Conservation (phyloP, 495 filamentous ascomycete genomes). For the Lichina pygmaea region DNA sequence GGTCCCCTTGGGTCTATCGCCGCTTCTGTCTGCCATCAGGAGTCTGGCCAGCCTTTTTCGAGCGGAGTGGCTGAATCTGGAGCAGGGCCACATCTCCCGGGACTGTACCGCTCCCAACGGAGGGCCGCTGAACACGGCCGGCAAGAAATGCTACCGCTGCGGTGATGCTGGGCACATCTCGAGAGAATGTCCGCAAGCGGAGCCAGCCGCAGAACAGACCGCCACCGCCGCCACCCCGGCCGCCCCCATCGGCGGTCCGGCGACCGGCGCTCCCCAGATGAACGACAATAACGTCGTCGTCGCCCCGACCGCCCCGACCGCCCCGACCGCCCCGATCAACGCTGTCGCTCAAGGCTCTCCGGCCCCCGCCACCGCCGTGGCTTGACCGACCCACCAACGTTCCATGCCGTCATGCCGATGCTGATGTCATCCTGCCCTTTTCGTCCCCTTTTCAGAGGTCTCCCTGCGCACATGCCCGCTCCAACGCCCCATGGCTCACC, state of each 20-base stretch:
- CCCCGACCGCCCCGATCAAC: conserved; percentile 8
- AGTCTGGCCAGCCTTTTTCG: not conserved
- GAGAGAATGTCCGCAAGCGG: conserved; percentile 57
- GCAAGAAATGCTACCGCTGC: conserved; percentile 98
- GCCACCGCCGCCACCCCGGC: too few species aligned
- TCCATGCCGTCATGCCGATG: too few species aligned
- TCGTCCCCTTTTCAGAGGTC: too few species aligned
- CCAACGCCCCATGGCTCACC: too few species aligned
- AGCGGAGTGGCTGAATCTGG: not conserved
- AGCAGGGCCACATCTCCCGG: conserved; percentile 70
- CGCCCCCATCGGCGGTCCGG: too few species aligned
- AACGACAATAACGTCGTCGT: conserved; percentile 1
- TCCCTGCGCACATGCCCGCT: too few species aligned
- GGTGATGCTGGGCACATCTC: conserved; percentile 90
- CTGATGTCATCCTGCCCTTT: too few species aligned
- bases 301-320: conserved; percentile 3
- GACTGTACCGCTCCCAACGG: conserved; percentile 97
- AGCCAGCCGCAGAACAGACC: conserved; percentile 17
- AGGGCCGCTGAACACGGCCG: conserved; percentile 77
- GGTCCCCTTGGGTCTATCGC: not conserved
- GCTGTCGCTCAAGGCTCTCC: conserved; percentile 9
- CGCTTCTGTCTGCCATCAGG: not conserved
- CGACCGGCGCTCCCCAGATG: conserved; percentile 11
- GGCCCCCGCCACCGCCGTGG: conserved; percentile 26
- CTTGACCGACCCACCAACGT: conserved; percentile 14